Evolutionary conservation across 805 yeast species (phyloP), one percentile per base, ranked within the genome.

Genomic region (Cyberlindnera euphorbiae): DNA sequence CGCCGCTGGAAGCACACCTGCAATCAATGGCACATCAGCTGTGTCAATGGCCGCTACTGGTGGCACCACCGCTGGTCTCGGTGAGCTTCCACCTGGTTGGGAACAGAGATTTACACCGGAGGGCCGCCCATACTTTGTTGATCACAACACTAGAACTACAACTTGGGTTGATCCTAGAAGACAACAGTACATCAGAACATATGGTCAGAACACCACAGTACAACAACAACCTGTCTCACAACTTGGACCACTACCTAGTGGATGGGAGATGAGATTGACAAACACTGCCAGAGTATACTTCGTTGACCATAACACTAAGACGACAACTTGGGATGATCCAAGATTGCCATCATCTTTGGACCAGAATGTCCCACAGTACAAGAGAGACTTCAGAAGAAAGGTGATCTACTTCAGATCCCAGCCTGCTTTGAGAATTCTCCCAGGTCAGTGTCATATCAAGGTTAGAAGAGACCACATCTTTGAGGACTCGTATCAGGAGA

Each of bases 91-190:
- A 8, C 77, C 95, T 9, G 99, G 98, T 27, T 93, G 99, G 99
- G 99, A 93, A 64, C 97, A 90, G 66, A 73, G 99, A 47, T 83
- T 84, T 53, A 93, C 99, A 6, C 95, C 95, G 18, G 98, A 93
- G 64, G 99, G 98, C 26, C 78, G 98, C 59, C 94, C 97, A 7
- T 93, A 93, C 64, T 93, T 89, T 60, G 98, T 93, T 32, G 99
- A 93, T 62, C 99, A 93, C 66, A 93, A 93, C 62, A 93, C 98
- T n/a, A 77, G 99, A 62, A 93, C 99, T 1, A 93, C 99, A 4
- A 93, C 99, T 10, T 93, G 99, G 99, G 99, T 93, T 31, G 99
- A 93, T 62, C 99, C 99, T 47, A 78, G 99, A 64, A 79, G 98
- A 63, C 98, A 93, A 65, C 99, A 93, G 67, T 93, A 87, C 62